A percentile compares a stretch with the other conserved stretches of the same genome.
Conservation (phyloP, 108 stramenopile genomes). For the Ochromonas danica region DNA sequence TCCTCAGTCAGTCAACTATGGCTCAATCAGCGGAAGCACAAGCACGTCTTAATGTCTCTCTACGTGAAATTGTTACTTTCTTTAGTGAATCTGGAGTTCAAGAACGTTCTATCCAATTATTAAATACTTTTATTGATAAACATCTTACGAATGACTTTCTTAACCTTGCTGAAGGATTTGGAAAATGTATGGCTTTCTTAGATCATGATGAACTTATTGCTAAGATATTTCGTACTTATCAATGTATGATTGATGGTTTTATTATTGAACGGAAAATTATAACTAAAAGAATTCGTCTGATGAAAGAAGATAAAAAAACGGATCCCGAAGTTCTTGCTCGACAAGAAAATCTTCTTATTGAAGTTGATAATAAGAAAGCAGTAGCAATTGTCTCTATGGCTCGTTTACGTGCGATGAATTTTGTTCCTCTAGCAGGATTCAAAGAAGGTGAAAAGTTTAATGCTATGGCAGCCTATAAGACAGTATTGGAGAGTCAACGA, state of each 20-base stretch:
- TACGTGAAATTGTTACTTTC: slow-evolving; percentile 13
- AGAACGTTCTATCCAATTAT: neutral
- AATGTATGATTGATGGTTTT: neutral
- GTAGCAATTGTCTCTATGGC: neutral
- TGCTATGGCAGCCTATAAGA: slow-evolving; percentile 5
- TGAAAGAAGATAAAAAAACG: slow-evolving; percentile 22
- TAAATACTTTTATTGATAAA: neutral
- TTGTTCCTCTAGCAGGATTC: neutral
- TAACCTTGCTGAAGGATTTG: slow-evolving; percentile 18
- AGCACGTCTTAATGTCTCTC: neutral
- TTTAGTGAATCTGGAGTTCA: neutral
- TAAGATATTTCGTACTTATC: neutral
- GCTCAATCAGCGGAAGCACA: neutral
- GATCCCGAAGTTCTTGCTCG: slow-evolving; percentile 11
- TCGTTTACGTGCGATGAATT: neutral
- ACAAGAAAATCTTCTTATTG: neutral
- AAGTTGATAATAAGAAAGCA: slow-evolving; percentile 2
- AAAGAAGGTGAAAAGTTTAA: slow-evolving; percentile 9
- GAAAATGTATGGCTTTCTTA: slow-evolving; percentile 23
- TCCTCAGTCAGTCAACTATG: no score
- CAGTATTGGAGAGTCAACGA: no score
- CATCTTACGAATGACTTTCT: neutral
- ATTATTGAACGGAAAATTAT: slow-evolving; percentile 10
- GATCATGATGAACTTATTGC: neutral
- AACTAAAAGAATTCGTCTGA: neutral